Base-by-base conservation (phyloP, 2,329 filamentous ascomycete genomes). In the Bipolaris gigantea region DNA sequence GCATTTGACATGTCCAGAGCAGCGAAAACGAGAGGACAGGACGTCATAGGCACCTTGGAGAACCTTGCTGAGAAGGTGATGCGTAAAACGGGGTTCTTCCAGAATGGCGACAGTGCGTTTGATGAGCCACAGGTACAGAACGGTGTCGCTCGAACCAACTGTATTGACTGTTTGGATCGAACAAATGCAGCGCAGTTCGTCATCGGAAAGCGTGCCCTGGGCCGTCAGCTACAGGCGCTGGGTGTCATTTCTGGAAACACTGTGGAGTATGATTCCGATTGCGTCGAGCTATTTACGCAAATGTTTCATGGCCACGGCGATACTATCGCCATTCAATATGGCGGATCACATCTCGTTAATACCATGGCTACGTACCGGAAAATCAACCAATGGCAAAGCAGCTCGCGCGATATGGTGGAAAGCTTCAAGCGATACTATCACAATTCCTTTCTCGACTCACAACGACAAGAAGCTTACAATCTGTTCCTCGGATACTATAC, bases 281-380 rank as follows among this genome's bases (percentile, higher is more conserved):
- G 91, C 2, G 89, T 97, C 53, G 96, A 97, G 65, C 83, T 97
- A 9, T 97, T 99, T 65, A 97, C 94, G 1, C 90, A 96, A 67
- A 97, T 99, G 93, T 96, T 92, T 77, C 68, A 97, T 73, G 92
- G 96, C 63, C 94, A 99, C 70, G 94, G 94, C 53, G 94, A 99
- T 73, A 97, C 92, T 4, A 97, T 99, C 67, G 94, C 94, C 1
- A 89, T 97, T 49, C 94, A 99, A 72, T 99, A 99, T 65, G 94
- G 94, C 52, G 94, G 94, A 9, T 97, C 92, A 2, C 94, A 99
- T 74, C 83, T 99, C 0, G 94, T 99, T 65, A 99, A 99, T 72
- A 99, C 94, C 0, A 97, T 99, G 92, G 92, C 96, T 62, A 99
- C 94, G 4, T 99, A 99, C 73, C 89, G 94, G 53, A 97, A 97